These are phyloP conservation scores for Teratosphaeria nubilosa DNA, from an alignment of 2,329 filamentous ascomycete genomes.

Conservation along the genomic window DNA sequence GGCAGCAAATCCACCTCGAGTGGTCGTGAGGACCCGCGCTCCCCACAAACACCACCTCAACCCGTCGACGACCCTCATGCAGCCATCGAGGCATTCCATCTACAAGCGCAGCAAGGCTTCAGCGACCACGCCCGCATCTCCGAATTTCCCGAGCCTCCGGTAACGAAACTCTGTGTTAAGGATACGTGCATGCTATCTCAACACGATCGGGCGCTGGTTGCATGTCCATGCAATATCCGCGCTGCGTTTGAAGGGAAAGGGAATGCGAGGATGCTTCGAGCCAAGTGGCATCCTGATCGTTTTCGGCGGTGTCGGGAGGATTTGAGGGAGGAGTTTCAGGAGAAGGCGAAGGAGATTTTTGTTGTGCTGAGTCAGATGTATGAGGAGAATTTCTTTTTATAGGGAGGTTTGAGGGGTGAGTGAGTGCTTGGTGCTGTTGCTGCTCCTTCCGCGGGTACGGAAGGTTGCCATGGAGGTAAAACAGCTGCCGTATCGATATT, in stretches of 20 bases:
- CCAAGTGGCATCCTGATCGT: slow-evolving; percentile 1
- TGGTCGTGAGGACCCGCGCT: background rate
- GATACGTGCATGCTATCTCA: background rate
- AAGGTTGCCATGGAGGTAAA: too few species aligned
- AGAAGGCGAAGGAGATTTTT: slow-evolving; percentile 11
- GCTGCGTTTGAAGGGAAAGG: background rate
- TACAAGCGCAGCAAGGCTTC: background rate
- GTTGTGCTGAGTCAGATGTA: slow-evolving; percentile 8
- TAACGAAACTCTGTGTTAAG: background rate
- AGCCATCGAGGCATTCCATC: background rate
- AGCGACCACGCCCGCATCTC: background rate
- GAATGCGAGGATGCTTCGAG: background rate
- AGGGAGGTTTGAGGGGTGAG: background rate
- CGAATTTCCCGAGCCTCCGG: background rate
- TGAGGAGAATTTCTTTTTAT: background rate
- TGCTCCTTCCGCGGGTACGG: too few species aligned
- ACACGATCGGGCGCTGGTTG: background rate
- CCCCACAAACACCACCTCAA: background rate
- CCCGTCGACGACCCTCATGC: background rate
- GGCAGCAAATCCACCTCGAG: background rate
- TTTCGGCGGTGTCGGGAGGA: slow-evolving; percentile 4
- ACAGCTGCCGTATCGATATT: too few species aligned
- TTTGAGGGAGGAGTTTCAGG: slow-evolving; percentile 2
- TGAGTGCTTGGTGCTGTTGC: background rate
- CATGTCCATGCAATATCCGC: slow-evolving; percentile 1